Percentiles rank a stretch among this genome's conserved stretches.
These are phyloP conservation scores for Cyathus striatus DNA, from an alignment of 768 basidiomycete species.

Conservation along the genomic window DNA sequence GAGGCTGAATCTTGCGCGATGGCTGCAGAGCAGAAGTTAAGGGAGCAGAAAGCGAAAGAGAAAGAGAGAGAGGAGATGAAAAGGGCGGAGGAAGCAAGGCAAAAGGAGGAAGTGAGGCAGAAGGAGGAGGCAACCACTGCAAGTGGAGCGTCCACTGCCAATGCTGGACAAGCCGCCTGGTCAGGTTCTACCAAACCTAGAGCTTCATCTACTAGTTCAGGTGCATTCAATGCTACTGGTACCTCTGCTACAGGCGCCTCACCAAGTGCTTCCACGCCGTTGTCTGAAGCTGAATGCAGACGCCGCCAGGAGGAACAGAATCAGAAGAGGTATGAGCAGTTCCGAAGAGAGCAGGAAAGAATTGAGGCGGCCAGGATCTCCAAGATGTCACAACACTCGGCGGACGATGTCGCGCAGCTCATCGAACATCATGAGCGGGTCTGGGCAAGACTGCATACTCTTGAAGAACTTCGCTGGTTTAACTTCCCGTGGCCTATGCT, in stretches of 20 bases:
- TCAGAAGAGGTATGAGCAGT: constrained; percentile 62
- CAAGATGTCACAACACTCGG: too few relatives aligned
- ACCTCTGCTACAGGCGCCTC: constrained; percentile 19
- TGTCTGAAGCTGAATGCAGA: constrained; percentile 51
- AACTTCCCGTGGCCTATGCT: constrained; percentile 75
- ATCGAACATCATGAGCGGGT: constrained; percentile 60
- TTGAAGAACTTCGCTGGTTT: constrained; percentile 50
- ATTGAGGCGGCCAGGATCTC: constrained; percentile 51
- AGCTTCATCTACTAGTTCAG: constrained; percentile 28
- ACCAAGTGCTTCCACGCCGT: constrained; percentile 9
- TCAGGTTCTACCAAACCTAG: constrained; percentile 24
- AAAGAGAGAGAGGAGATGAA: constrained; percentile 11
- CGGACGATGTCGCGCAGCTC: constrained; percentile 44
- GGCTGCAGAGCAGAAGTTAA: constrained; percentile 13
- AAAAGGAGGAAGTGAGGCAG: constrained; percentile 15
- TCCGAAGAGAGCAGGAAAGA: constrained; percentile 63
- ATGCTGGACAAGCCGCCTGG: constrained; percentile 5
- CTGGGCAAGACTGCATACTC: constrained; percentile 45
- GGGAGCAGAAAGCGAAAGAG: constrained; percentile 17
- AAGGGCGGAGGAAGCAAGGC: constrained; percentile 10
- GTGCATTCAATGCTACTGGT: too few relatives aligned
- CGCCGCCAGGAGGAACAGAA: constrained; percentile 61
- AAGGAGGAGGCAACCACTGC: constrained; percentile 19
- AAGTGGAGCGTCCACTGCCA: constrained; percentile 13
- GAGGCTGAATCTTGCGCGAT: constrained; percentile 14